These are phyloP conservation scores for Lyophyllum semitale DNA, from an alignment of 768 basidiomycete species.

Conservation along the genomic window DNA sequence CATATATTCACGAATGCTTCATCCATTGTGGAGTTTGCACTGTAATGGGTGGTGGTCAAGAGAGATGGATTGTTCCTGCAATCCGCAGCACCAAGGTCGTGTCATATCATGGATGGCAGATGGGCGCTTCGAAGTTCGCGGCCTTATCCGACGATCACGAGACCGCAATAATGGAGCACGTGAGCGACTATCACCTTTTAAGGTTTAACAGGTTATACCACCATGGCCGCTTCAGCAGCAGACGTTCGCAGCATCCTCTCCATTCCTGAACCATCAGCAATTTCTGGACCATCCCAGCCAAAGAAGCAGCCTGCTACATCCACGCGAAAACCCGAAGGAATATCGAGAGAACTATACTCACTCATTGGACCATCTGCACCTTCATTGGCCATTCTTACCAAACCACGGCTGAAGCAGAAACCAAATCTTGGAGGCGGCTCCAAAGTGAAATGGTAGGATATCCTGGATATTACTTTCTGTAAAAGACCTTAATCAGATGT, in stretches of 20 bases:
- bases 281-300: constrained; percentile 45
- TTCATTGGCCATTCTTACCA: constrained; percentile 74
- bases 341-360: constrained; percentile 89
- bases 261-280: constrained; percentile 46
- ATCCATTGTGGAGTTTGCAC: constrained; percentile 11
- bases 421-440: constrained; percentile 68
- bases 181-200: no score
- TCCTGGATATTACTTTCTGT: constrained; percentile 2
- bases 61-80: neutral
- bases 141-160: neutral
- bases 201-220: constrained; percentile 6
- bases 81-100: neutral
- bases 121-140: neutral
- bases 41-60: neutral
- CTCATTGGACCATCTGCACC: constrained; percentile 95
- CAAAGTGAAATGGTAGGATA: constrained; percentile 69
- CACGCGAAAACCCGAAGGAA: constrained; percentile 80
- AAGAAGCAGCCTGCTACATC: constrained; percentile 45
- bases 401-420: constrained; percentile 86
- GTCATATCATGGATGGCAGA: neutral
- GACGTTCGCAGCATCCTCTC: constrained; percentile 87
- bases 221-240: constrained; percentile 71
- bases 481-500: neutral
- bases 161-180: constrained; percentile 5
- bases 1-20: constrained; percentile 19